Evolutionary conservation across 2,329 filamentous ascomycete species (phyloP), one percentile per base, ranked within the genome.

Genomic region (Beauveria scarabaeidicola): DNA sequence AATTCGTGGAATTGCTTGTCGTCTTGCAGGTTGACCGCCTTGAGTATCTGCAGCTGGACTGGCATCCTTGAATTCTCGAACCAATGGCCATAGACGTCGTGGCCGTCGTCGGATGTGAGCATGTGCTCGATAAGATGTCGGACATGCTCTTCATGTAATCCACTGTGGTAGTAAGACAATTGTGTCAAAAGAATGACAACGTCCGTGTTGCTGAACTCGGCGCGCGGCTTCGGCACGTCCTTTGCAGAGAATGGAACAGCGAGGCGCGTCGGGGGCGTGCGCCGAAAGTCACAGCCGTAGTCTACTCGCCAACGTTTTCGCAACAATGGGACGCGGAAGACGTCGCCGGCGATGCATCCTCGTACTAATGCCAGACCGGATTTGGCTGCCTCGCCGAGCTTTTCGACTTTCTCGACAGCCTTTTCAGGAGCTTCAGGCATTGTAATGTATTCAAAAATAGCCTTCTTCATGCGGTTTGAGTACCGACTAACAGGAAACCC

Each of bases 271-370:
- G 60, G 52, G 0, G 76, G 78, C 0, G 64, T 63, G 2, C 82
- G 69, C 0, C 62, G 65, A 0, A 65, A 61, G 64, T 84, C 78
- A 0, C 81, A 72, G 0, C 87, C 86, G 61, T 85, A 90, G 58
- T 88, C 79, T 0, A 90, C 85, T 3, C 81, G 71, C 82, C 83
- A 90, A 1, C 85, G 73, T 64, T 88, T 89, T 15, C 79, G 69
- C 0, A 71, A 69, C 0, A 89, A 70, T 0, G 73, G 74, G 60
- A 85, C 86, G 0, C 64, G 64, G 0, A 89, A 64, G 0, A 89
- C 72, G 0, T 82, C 79, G 0, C 74, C 69, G 0, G 81, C 80
- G 9, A 89, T 68, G 0, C 89, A 73, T 0, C 86, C 79, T 25
- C 81, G 73, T 0, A 86, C 65, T 1, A 84, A 19, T 4, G 56